Conservation (phyloP, 2,329 filamentous ascomycete genomes). For the Mycosphaerella arachidis region DNA sequence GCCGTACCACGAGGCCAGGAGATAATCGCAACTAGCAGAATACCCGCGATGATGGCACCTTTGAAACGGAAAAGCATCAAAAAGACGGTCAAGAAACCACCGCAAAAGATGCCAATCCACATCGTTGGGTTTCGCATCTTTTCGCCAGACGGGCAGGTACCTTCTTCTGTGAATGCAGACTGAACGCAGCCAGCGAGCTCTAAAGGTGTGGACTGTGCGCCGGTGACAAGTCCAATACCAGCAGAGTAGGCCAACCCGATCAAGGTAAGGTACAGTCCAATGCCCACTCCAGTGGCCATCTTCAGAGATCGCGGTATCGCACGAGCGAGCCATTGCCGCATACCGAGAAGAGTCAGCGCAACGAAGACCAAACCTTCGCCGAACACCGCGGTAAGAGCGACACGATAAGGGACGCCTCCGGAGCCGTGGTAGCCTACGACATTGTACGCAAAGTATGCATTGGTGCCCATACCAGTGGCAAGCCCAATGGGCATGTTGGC, state of each 20-base stretch:
- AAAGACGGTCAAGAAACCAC: conserved; percentile 72
- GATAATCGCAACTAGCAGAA: conserved; percentile 78
- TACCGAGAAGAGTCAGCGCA: conserved; percentile 69
- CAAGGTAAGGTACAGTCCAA: conserved; percentile 74
- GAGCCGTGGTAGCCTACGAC: conserved; percentile 73
- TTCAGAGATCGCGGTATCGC: conserved; percentile 82
- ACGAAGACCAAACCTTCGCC: conserved; percentile 85
- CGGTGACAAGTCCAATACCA: conserved; percentile 74
- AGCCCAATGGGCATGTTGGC: conserved; percentile 74
- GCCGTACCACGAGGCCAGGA: conserved; percentile 76
- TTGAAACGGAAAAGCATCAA: conserved; percentile 84
- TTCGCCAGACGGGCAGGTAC: conserved; percentile 57
- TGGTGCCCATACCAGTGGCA: conserved; percentile 74
- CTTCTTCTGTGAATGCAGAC: conserved; percentile 45
- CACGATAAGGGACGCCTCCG: conserved; percentile 66
- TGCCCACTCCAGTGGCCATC: conserved; percentile 78
- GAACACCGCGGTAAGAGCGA: conserved; percentile 81
- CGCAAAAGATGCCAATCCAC: conserved; percentile 87
- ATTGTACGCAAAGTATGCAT: conserved; percentile 81
- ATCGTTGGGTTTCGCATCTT: conserved; percentile 81
- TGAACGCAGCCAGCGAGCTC: conserved; percentile 69
- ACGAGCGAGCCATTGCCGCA: conserved; percentile 83
- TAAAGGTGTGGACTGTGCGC: conserved; percentile 62
- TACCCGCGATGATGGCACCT: conserved; percentile 79
- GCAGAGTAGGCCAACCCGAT: conserved; percentile 75